Evolutionary conservation across 2,329 filamentous ascomycete species (phyloP), one percentile per base, ranked within the genome.

Genomic region (Calonectria multiphialidica): DNA sequence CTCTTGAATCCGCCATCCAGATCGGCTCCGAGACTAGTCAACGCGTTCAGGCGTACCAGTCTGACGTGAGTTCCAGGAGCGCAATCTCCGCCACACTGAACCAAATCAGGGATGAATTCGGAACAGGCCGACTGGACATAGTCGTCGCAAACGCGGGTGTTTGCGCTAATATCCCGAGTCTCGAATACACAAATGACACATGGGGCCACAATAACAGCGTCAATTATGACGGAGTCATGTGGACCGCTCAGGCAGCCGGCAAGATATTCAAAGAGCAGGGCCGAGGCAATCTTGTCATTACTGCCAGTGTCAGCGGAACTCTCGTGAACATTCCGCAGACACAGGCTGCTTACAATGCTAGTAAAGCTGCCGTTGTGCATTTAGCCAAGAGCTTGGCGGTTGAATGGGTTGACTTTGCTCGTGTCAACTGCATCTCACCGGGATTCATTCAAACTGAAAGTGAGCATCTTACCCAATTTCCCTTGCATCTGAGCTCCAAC

Each of bases 341-440:
- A 6, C 68, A 70, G 21, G 62, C 68, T 3, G 62, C 68, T 8
- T 70, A 66, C 35, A 64, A 70, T 21, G 50, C 61, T 2, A 40
- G 61, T 25, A 66, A 70, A 37, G 68, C 68, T 5, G 68, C 55
- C 8, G 62, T 23, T 30, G 28, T 70, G 18, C 61, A 65, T 23
- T 37, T 70, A 5, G 68, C 68, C 18, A 59, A 62, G 40, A 65
- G 49, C 37, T 18, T 70, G 4, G 68, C 68, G 3, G 62, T 55
- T n/a, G 68, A 70, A 21, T 70, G 68, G 68, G 21, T 37, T 13
- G 68, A 66, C 23, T 70, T 70, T 50, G 68, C 68, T 2, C 25
- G 68, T 6, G 68, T 70, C 12, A 70, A 70, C 18, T 70, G 59
- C n/a, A 62, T 70, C 3, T 65, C 59, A 10, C 68, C 68, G 3